These are phyloP conservation scores for Volvox carteri DNA, from an alignment of 163 green algal species.

Conservation along the genomic window DNA sequence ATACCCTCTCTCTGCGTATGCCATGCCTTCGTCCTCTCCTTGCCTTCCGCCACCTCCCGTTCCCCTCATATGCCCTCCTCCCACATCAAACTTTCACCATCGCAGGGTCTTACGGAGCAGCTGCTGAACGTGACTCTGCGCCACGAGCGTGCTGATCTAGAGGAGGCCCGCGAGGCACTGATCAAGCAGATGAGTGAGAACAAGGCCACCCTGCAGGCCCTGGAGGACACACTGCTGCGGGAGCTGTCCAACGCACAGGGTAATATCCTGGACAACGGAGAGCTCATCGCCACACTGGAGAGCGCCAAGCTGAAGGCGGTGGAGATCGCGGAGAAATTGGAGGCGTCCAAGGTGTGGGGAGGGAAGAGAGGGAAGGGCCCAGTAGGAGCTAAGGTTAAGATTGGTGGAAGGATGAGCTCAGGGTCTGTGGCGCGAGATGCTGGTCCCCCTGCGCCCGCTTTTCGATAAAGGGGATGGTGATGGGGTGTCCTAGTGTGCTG, in stretches of 20 bases:
- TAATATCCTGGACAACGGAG: conserved; percentile 94
- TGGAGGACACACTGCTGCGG: conserved; percentile 91
- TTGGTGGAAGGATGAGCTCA: too few relatives aligned
- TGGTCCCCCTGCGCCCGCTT: too few relatives aligned
- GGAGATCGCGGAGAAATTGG: conserved; percentile 87
- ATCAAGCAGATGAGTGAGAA: conserved; percentile 88
- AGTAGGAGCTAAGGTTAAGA: too few relatives aligned
- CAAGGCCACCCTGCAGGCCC: conserved; percentile 83
- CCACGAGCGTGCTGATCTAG: conserved; percentile 89
- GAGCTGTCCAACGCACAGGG: conserved; percentile 88
- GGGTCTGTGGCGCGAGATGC: too few relatives aligned
- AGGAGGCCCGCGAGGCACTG: conserved; percentile 84
- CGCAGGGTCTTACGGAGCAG: conserved; percentile 87
- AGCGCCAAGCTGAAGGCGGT: conserved; percentile 87
- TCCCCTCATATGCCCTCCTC: neutral
- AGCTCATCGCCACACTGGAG: conserved; percentile 91
- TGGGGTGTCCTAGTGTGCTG: too few relatives aligned
- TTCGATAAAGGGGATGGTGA: too few relatives aligned
- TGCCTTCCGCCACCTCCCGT: neutral
- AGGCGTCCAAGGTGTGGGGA: conserved; percentile 65
- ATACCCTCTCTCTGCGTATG: too few relatives aligned
- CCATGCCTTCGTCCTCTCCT: neutral
- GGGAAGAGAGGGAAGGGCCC: too few relatives aligned
- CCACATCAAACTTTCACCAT: neutral
- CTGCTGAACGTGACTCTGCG: conserved; percentile 90